Percentiles rank a stretch among this genome's conserved stretches.
Conservation (phyloP, 2,329 filamentous ascomycete species). For the Ophiostoma ulmi region DNA sequence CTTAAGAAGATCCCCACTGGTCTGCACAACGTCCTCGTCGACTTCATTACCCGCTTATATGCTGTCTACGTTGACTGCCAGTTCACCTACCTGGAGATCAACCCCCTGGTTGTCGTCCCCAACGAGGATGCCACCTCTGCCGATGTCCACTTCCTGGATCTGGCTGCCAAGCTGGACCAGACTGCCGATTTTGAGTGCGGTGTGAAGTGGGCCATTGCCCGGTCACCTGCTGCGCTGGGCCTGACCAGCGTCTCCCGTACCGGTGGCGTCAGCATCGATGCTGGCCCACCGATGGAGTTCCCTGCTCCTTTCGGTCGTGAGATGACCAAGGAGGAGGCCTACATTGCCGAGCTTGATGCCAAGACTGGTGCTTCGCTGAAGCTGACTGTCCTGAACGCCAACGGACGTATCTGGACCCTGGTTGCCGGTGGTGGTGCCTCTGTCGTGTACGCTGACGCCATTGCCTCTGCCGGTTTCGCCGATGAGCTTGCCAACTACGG, state of each 20-base stretch:
- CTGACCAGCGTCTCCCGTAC: conserved; percentile 57
- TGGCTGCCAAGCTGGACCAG: conserved; percentile 98
- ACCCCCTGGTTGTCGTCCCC: conserved; percentile 96
- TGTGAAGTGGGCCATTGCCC: conserved; percentile 96
- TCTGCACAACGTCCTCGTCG: conserved; percentile 95
- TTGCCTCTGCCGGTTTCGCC: conserved; percentile 91
- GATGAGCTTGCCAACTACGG: conserved; percentile 98
- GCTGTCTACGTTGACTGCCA: conserved; percentile 99
- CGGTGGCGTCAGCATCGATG: conserved; percentile 79
- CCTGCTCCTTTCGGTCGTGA: conserved; percentile 98
- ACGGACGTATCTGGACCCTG: conserved; percentile 93
- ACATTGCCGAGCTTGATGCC: conserved; percentile 96
- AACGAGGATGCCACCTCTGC: conserved; percentile 89
- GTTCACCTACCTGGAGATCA: conserved; percentile 99
- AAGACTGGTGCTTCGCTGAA: conserved; percentile 99
- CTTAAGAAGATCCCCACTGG: conserved; percentile 92
- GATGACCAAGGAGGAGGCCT: conserved; percentile 97
- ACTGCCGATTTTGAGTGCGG: conserved; percentile 99
- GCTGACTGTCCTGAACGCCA: conserved; percentile 88
- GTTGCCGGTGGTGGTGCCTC: conserved; percentile 99
- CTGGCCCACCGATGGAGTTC: conserved; percentile 97
- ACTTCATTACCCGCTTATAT: conserved; percentile 98
- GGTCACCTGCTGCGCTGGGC: conserved; percentile 82
- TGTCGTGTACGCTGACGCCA: conserved; percentile 97
- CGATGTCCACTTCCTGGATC: conserved; percentile 94